Conservation (phyloP, 2,329 filamentous ascomycete genomes). For the Metarhizium guizhouense region DNA sequence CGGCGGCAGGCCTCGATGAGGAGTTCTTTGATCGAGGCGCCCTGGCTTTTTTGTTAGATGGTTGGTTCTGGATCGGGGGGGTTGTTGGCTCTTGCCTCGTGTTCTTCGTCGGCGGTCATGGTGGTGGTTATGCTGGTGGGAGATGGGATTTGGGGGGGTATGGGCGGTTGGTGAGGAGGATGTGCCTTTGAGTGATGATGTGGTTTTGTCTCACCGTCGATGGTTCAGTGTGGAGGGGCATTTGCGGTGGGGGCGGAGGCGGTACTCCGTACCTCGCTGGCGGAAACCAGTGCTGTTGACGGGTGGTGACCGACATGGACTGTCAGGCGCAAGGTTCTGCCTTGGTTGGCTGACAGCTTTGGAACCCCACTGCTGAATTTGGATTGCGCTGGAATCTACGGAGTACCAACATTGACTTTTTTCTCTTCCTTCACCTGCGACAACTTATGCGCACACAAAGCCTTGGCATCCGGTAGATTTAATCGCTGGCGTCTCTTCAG, state of each 20-base stretch:
- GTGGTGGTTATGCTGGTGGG: neutral
- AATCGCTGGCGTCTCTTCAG: no score
- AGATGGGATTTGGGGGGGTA: neutral
- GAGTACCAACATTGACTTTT: no score
- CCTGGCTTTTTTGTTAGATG: slow-evolving; percentile 38
- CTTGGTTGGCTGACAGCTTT: no score
- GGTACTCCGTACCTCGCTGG: no score
- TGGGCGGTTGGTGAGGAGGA: no score
- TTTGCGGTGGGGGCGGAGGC: neutral
- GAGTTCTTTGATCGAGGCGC: slow-evolving; percentile 75
- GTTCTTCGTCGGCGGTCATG: slow-evolving; percentile 12
- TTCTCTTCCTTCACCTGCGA: no score
- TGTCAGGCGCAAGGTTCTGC: no score
- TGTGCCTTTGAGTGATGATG: neutral
- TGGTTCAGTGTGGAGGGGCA: neutral
- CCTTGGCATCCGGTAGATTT: neutral
- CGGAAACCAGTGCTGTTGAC: no score
- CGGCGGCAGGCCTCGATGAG: slow-evolving; percentile 88
- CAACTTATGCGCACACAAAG: no score
- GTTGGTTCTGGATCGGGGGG: neutral
- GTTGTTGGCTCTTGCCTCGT: slow-evolving; percentile 8
- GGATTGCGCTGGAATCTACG: no score
- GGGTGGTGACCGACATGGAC: no score
- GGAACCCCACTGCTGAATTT: no score
- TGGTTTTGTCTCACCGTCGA: neutral